Evolutionary conservation across 73 alveolate genomes (phyloP).

Genomic region (Blepharisma japonicum): DNA sequence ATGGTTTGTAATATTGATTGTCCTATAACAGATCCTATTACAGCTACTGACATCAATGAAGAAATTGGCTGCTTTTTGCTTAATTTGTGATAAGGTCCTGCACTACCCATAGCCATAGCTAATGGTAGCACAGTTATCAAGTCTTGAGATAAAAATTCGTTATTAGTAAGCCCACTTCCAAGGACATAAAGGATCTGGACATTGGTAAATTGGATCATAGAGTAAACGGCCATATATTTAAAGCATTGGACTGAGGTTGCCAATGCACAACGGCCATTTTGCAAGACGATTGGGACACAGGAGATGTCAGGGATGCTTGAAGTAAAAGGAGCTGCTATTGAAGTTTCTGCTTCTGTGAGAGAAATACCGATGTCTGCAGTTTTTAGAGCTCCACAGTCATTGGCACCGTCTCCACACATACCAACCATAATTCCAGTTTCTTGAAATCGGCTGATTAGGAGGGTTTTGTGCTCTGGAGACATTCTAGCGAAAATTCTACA

Average conservation of each 20-base stretch:
- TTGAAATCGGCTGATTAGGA: slow-evolving; percentile 34
- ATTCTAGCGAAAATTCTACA: slow-evolving; percentile 42
- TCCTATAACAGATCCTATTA: background rate
- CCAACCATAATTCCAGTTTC: slow-evolving; percentile 31
- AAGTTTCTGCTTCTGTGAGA: slow-evolving; percentile 70
- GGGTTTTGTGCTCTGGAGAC: slow-evolving; percentile 49
- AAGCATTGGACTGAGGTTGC: slow-evolving; percentile 53
- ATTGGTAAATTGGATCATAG: slow-evolving; percentile 56
- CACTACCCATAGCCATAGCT: slow-evolving; percentile 7
- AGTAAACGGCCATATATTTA: slow-evolving; percentile 59
- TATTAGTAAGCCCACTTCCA: background rate
- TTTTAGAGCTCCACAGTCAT: slow-evolving; percentile 72
- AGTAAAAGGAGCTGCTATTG: slow-evolving; percentile 79
- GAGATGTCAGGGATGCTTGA: slow-evolving; percentile 41
- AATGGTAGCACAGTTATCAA: slow-evolving; percentile 16
- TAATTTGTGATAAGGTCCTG: background rate
- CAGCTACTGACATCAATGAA: background rate
- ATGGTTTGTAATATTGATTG: slow-evolving; percentile 27
- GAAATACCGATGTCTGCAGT: slow-evolving; percentile 68
- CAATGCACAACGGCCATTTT: slow-evolving; percentile 61
- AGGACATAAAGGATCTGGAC: slow-evolving; percentile 36
- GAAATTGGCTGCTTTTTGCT: slow-evolving; percentile 24
- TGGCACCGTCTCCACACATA: slow-evolving; percentile 78
- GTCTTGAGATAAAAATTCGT: slow-evolving; percentile 3
- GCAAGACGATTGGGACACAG: slow-evolving; percentile 44